Percentiles rank a stretch among this genome's conserved stretches.
Evolutionary conservation across 2,329 filamentous ascomycete species (phyloP).

Genomic region (Furcasterigmium sp.): DNA sequence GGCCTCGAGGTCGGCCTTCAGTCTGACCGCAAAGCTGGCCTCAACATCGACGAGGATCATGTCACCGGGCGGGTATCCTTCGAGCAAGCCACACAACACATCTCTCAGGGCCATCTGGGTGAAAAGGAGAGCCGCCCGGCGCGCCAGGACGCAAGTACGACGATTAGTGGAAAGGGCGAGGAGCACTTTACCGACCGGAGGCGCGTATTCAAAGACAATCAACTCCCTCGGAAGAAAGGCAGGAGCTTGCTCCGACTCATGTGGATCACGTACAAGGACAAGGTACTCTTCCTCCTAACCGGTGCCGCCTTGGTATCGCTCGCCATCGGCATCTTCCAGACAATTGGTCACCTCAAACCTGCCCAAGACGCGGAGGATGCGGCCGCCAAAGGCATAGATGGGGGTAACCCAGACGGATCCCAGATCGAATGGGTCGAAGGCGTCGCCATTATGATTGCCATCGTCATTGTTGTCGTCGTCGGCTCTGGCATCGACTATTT

Average conservation of each 20-base stretch:
- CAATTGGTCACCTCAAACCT: slow-evolving; percentile 55
- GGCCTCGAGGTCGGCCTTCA: slow-evolving; percentile 78
- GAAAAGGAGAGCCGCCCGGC: slow-evolving; percentile 4
- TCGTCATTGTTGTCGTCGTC: slow-evolving; percentile 70
- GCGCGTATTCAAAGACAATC: slow-evolving; percentile 67
- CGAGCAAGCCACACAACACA: slow-evolving; percentile 53
- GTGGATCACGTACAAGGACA: slow-evolving; percentile 83
- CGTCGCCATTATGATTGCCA: slow-evolving; percentile 76
- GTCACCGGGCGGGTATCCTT: slow-evolving; percentile 66
- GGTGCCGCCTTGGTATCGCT: slow-evolving; percentile 68
- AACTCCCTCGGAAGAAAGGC: slow-evolving; percentile 67
- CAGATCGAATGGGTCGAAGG: slow-evolving; percentile 76
- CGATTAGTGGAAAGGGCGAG: slow-evolving; percentile 1
- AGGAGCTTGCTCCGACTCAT: slow-evolving; percentile 69
- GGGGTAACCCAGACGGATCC: no score
- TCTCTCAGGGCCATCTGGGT: slow-evolving; percentile 2
- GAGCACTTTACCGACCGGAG: slow-evolving; percentile 56
- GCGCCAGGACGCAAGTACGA: neutral
- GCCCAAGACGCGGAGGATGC: slow-evolving; percentile 35
- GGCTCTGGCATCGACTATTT: slow-evolving; percentile 76
- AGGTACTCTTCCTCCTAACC: slow-evolving; percentile 68
- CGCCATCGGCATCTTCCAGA: slow-evolving; percentile 70
- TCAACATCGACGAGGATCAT: slow-evolving; percentile 69
- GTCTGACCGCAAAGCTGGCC: slow-evolving; percentile 64
- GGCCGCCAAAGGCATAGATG: neutral